A percentile compares a stretch with the other conserved stretches of the same genome.
Evolutionary conservation across 2,329 filamentous ascomycete species (phyloP).

Genomic region (Ilyonectria robusta): DNA sequence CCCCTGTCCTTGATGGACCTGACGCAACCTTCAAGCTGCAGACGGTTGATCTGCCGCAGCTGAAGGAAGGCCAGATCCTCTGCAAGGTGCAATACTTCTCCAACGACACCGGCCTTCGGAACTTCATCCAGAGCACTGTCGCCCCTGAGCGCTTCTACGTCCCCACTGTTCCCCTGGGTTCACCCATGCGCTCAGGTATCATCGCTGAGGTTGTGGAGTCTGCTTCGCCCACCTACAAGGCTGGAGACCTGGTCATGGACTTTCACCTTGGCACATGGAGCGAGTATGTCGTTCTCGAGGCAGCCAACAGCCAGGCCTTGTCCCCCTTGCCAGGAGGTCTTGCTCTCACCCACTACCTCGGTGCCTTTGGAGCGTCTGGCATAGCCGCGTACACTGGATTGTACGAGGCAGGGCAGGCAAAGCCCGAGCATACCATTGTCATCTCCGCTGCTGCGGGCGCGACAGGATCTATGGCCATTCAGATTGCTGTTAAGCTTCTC

Average conservation of each 20-base stretch:
- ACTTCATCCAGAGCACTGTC: constrained; percentile 49
- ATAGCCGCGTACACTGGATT: constrained; percentile 46
- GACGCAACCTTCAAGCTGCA: constrained; percentile 47
- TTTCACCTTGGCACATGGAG: constrained; percentile 50
- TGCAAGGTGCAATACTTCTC: constrained; percentile 47
- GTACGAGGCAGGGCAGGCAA: constrained; percentile 44
- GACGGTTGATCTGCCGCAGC: constrained; percentile 42
- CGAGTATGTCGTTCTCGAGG: constrained; percentile 46
- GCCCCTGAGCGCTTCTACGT: constrained; percentile 49
- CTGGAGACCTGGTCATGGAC: constrained; percentile 48
- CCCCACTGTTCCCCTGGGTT: constrained; percentile 46
- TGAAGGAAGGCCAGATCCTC: constrained; percentile 48
- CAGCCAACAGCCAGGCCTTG: constrained; percentile 43
- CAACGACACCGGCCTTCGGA: constrained; percentile 49
- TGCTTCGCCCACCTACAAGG: constrained; percentile 42
- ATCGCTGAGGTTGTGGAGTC: constrained; percentile 50
- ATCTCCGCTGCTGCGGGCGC: constrained; percentile 49
- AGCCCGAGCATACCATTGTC: constrained; percentile 48
- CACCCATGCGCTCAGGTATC: constrained; percentile 48
- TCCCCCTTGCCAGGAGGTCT: constrained; percentile 43
- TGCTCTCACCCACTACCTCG: constrained; percentile 46
- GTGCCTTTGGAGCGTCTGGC: constrained; percentile 49
- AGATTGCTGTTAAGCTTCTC: constrained; percentile 48
- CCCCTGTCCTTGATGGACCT: constrained; percentile 44
- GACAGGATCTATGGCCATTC: constrained; percentile 49